Conservation (phyloP, 805 yeast species). For the Saturnispora halmiae region DNA sequence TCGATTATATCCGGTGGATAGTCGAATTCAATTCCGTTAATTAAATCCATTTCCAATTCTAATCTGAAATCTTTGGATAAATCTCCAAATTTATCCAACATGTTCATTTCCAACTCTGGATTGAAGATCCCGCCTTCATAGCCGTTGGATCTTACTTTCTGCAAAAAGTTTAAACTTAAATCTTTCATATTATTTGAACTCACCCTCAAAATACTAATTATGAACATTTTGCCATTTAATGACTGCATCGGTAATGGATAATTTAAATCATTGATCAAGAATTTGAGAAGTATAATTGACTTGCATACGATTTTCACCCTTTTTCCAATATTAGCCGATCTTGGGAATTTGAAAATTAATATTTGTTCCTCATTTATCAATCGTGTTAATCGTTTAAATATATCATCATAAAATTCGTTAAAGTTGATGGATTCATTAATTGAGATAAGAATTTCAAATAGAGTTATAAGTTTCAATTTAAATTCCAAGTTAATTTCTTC, state of each 20-base stretch:
- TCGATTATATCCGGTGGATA: slow-evolving; percentile 57
- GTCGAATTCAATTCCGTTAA: slow-evolving; percentile 55
- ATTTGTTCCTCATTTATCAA: slow-evolving; percentile 43
- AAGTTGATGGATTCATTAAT: slow-evolving; percentile 6
- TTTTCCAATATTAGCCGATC: slow-evolving; percentile 31
- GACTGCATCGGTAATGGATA: slow-evolving; percentile 24
- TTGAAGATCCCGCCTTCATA: slow-evolving; percentile 20
- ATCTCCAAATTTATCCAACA: slow-evolving; percentile 29
- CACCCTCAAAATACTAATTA: slow-evolving; percentile 25
- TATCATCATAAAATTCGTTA: slow-evolving; percentile 3
- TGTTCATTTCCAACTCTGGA: slow-evolving; percentile 21
- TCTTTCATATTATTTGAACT: slow-evolving; percentile 26
- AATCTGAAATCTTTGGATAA: slow-evolving; percentile 23
- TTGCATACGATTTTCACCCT: slow-evolving; percentile 35
- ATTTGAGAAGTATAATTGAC: slow-evolving; percentile 33
- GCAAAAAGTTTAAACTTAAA: slow-evolving; percentile 19
- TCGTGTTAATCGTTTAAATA: slow-evolving; percentile 8
- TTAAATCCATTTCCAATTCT: slow-evolving; percentile 24
- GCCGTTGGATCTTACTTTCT: slow-evolving; percentile 16
- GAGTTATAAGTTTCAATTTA: slow-evolving; percentile 36
- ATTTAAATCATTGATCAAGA: slow-evolving; percentile 20
- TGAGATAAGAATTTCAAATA: slow-evolving; percentile 37
- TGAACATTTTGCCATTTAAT: slow-evolving; percentile 25
- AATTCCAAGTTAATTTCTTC: slow-evolving; percentile 36
- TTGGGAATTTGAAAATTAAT: slow-evolving; percentile 34